Conservation (phyloP, 176 grass and related monocot species). For the Pharus latifolius region DNA sequence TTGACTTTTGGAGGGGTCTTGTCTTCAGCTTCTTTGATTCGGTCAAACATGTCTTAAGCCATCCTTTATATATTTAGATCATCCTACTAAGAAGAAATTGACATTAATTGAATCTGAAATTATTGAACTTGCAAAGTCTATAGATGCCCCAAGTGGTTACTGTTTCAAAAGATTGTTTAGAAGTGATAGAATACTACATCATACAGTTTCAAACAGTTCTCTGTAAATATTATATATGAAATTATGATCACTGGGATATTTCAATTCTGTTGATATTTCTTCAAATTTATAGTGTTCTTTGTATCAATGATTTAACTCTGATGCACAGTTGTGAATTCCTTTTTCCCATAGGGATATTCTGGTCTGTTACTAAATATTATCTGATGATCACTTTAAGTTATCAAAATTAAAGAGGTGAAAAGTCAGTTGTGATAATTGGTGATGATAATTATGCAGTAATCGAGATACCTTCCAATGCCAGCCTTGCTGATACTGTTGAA, state of each 20-base stretch:
- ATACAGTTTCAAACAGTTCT: background rate
- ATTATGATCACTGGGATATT: background rate
- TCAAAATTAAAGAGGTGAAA: too few relatives aligned
- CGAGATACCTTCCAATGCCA: constrained; percentile 76
- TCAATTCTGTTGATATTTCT: background rate
- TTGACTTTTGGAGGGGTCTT: background rate
- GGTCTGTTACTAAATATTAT: background rate
- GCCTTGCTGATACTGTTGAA: constrained; percentile 65
- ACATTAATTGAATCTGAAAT: background rate
- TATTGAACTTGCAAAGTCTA: background rate
- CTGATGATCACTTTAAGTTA: background rate
- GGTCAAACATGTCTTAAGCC: background rate
- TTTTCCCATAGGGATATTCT: background rate
- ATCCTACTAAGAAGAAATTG: background rate
- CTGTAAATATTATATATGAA: background rate
- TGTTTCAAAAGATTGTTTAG: background rate
- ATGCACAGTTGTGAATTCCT: background rate
- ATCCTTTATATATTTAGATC: background rate
- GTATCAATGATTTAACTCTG: background rate
- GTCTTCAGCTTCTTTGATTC: background rate
- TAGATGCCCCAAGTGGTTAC: background rate
- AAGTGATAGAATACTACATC: background rate
- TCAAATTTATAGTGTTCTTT: background rate
- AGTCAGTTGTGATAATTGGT: background rate
- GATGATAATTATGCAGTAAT: constrained; percentile 46